These are phyloP conservation scores for Solanum hybrid DNA, from an alignment of 305 asterid species.

Conservation along the genomic window DNA sequence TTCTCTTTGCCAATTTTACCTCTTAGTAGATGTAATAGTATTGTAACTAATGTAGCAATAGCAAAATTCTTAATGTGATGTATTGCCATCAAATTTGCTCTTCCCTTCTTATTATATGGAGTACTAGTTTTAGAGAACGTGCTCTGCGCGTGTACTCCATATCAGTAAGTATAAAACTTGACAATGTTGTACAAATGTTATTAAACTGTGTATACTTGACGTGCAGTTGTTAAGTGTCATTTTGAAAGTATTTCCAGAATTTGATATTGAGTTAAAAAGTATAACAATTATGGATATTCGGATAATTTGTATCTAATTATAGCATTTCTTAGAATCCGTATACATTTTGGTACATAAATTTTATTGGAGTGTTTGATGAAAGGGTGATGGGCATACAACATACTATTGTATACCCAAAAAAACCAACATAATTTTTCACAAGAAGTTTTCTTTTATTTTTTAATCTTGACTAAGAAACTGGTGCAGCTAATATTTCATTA, in stretches of 20 bases:
- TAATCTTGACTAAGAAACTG: background rate
- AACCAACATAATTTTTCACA: background rate
- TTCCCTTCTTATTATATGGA: background rate
- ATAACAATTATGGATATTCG: background rate
- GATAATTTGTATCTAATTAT: background rate
- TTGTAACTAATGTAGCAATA: background rate
- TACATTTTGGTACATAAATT: background rate
- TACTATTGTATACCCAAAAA: background rate
- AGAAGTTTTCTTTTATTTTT: background rate
- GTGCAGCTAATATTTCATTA: background rate
- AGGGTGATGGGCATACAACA: background rate
- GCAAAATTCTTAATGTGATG: background rate
- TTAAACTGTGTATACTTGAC: background rate
- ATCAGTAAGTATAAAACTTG: background rate
- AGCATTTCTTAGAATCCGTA: background rate
- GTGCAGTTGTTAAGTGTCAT: background rate
- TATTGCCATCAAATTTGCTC: background rate
- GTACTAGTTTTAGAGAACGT: background rate
- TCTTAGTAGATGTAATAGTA: slow-evolving; percentile 2
- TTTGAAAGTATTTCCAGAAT: background rate
- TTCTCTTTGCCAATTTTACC: slow-evolving; percentile 8
- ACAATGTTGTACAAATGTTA: background rate
- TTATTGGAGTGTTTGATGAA: background rate
- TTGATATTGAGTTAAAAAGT: background rate
- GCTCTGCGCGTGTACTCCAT: background rate